phyloP scores from a whole-genome alignment of 169 alveolate species.

The Plasmodium gallinaceum region DNA sequence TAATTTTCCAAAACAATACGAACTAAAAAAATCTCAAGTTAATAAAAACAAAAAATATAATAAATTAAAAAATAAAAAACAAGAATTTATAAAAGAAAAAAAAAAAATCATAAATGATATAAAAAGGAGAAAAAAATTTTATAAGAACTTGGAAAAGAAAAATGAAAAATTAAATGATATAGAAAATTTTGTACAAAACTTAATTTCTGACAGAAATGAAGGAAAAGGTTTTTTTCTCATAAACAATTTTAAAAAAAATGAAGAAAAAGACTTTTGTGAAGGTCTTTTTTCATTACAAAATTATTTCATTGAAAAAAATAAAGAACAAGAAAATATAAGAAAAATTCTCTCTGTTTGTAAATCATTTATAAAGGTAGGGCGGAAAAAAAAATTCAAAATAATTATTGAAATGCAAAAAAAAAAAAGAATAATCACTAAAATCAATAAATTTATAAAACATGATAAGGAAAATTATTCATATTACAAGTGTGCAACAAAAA shows the following conservation, averaged over 20 bases:
- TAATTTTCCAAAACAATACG: not conserved
- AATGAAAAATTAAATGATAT: not conserved
- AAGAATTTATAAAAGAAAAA: not conserved
- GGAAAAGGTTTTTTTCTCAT: conserved; percentile 76
- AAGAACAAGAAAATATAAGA: not conserved
- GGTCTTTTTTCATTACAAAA: conserved; percentile 34
- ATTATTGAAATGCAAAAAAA: conserved; percentile 23
- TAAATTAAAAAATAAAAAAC: not conserved
- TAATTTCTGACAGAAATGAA: conserved; percentile 40
- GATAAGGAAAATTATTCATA: not conserved
- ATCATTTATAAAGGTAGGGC: conserved; percentile 12
- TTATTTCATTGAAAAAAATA: conserved; percentile 22
- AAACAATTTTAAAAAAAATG: conserved; percentile 32
- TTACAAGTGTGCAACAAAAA: not conserved
- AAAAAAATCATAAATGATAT: not conserved
- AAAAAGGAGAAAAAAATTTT: not conserved
- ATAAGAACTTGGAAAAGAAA: not conserved
- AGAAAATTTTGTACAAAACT: conserved; percentile 16
- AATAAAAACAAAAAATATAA: not conserved
- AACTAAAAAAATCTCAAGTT: not conserved
- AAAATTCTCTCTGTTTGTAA: not conserved
- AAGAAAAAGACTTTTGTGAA: conserved; percentile 39
- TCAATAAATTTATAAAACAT: not conserved
- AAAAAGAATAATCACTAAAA: conserved; percentile 8
- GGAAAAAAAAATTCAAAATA: conserved; percentile 20